Evolutionary conservation across 345 rosid genomes (phyloP).

Genomic region (Corchorus olitorius): DNA sequence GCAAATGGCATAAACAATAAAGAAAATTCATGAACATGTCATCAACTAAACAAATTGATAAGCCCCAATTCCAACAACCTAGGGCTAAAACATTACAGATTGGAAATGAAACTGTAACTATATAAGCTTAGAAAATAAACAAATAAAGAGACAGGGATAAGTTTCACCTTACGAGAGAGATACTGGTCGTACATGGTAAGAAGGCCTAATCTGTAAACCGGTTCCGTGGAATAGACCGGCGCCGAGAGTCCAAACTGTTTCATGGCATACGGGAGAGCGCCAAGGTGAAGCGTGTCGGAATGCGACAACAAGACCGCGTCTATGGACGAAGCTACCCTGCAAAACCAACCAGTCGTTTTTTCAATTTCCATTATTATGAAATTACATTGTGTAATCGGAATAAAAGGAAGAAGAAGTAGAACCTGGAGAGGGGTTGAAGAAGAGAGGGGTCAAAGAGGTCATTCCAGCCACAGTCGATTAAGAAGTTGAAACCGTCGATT

Average conservation of each 20-base stretch:
- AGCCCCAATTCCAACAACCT: background rate
- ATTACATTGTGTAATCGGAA: background rate
- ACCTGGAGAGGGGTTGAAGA: conserved; percentile 92
- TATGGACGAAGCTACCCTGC: conserved; percentile 75
- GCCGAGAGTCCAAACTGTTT: conserved; percentile 85
- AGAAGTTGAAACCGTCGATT: conserved; percentile 85
- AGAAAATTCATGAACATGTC: background rate
- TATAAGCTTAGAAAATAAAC: background rate
- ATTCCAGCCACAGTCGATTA: conserved; percentile 97
- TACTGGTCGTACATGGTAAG: conserved; percentile 96
- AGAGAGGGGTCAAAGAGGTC: conserved; percentile 87
- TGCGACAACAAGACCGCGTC: conserved; percentile 92
- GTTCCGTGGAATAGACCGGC: conserved; percentile 85
- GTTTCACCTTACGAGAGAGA: conserved; percentile 74
- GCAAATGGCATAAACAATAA: background rate
- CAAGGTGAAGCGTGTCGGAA: conserved; percentile 87
- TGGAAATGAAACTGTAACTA: background rate
- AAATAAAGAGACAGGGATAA: background rate
- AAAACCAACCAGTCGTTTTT: background rate
- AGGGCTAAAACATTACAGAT: background rate
- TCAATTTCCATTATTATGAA: too few species aligned
- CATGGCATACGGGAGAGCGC: conserved; percentile 95
- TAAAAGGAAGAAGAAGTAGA: background rate
- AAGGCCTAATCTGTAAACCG: conserved; percentile 77
- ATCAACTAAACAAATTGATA: background rate